These are phyloP conservation scores for Millerago galiae DNA, from an alignment of 805 yeast genomes.

Conservation along the genomic window DNA sequence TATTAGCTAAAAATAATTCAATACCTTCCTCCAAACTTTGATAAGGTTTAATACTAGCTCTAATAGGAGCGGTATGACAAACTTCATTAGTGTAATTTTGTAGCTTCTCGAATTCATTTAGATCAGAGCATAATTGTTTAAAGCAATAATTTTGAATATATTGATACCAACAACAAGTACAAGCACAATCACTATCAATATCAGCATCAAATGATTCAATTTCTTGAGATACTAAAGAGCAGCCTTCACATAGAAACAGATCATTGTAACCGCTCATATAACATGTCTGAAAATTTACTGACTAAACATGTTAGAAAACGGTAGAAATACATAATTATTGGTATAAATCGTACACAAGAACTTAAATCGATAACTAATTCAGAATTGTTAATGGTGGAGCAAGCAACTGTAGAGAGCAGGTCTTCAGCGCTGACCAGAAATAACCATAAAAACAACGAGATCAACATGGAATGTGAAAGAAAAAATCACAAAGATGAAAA, in stretches of 20 bases:
- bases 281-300: slow-evolving; percentile 14
- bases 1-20: slow-evolving; percentile 15
- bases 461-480: too few species aligned
- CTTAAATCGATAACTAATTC: background rate
- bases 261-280: slow-evolving; percentile 19
- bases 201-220: background rate
- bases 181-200: slow-evolving; percentile 18
- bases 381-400: too few species aligned
- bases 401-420: too few species aligned
- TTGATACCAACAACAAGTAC: slow-evolving; percentile 22
- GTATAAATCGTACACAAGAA: slow-evolving; percentile 13
- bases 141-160: slow-evolving; percentile 21
- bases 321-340: background rate
- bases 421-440: too few species aligned
- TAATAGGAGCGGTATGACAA: slow-evolving; percentile 13
- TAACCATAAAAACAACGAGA: too few species aligned
- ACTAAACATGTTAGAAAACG: slow-evolving; percentile 1
- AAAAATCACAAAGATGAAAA: too few species aligned
- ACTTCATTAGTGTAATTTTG: slow-evolving; percentile 7
- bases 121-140: slow-evolving; percentile 17
- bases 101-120: slow-evolving; percentile 11
- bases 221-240: slow-evolving; percentile 14
- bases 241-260: slow-evolving; percentile 21
- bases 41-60: slow-evolving; percentile 13
- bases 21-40: background rate